phyloP scores from a whole-genome alignment of 768 basidiomycete species.

The Pulveroboletus ravenelii region DNA sequence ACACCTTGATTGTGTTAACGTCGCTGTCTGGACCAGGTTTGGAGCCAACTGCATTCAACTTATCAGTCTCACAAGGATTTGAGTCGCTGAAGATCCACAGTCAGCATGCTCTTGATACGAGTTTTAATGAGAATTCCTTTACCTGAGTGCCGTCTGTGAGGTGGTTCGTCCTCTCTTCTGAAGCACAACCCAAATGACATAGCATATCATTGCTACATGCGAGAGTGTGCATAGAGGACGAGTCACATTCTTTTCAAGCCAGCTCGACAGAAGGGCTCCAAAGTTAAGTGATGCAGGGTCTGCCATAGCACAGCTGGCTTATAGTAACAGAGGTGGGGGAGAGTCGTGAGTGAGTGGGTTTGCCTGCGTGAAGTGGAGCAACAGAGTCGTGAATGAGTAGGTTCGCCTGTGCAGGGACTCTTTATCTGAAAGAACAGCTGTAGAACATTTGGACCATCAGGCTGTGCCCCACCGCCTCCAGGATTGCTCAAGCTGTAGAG shows the following conservation, averaged over 20 bases:
- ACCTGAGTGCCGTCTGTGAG: background rate
- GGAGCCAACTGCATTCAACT: background rate
- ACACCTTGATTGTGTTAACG: background rate
- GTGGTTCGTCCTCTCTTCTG: background rate
- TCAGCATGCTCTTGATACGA: background rate
- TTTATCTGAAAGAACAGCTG: too few relatives aligned
- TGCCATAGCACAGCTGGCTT: background rate
- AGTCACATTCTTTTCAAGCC: too few relatives aligned
- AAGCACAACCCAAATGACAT: background rate
- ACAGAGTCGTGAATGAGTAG: too few relatives aligned
- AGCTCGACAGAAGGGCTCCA: too few relatives aligned
- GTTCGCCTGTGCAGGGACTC: too few relatives aligned
- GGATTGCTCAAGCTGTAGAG: too few relatives aligned
- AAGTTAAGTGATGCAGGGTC: background rate
- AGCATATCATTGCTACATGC: background rate
- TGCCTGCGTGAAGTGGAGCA: too few relatives aligned
- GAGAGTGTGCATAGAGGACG: background rate
- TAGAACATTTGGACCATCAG: too few relatives aligned
- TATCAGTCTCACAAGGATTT: background rate
- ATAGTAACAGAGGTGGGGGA: background rate
- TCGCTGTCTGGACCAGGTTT: background rate
- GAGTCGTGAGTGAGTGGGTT: background rate
- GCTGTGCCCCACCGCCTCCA: too few relatives aligned
- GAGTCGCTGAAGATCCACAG: background rate
- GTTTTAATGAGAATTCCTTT: background rate